phyloP scores from a whole-genome alignment of 208 protist genomes.

The Leishmania gerbilli region DNA sequence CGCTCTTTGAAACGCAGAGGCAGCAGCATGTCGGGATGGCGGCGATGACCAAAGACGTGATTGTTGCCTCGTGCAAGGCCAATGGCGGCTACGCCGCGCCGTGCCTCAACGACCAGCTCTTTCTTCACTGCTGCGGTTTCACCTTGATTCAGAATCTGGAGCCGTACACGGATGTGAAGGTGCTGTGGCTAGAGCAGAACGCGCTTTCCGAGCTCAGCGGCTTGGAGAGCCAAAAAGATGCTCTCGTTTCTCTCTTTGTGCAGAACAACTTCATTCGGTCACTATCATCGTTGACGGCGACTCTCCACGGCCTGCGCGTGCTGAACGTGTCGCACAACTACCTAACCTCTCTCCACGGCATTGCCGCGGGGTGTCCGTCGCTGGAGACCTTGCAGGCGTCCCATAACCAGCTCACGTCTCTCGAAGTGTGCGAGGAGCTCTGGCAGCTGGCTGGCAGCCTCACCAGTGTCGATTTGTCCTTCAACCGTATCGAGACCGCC shows the following conservation, averaged over 20 bases:
- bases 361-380: constrained; percentile 50
- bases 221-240: constrained; percentile 56
- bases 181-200: constrained; percentile 96
- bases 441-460: constrained; percentile 67
- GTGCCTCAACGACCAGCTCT: constrained; percentile 88
- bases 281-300: constrained; percentile 43
- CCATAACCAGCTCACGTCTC: constrained; percentile 75
- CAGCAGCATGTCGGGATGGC: constrained; percentile 36
- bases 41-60: constrained; percentile 79
- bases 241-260: constrained; percentile 90
- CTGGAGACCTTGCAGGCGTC: constrained; percentile 76
- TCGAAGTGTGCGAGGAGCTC: constrained; percentile 76
- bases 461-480: constrained; percentile 91
- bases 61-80: constrained; percentile 83
- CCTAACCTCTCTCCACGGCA: constrained; percentile 61
- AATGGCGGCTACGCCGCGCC: constrained; percentile 88
- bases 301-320: constrained; percentile 79
- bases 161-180: constrained; percentile 85
- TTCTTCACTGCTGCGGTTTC: constrained; percentile 94
- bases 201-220: constrained; percentile 83
- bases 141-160: constrained; percentile 86
- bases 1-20: neutral
- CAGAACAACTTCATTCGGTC: constrained; percentile 93
- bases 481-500: constrained; percentile 83
- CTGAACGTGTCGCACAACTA: constrained; percentile 81